Percentiles rank a stretch among this genome's conserved stretches.
phyloP scores from a whole-genome alignment of 2,329 filamentous ascomycete genomes.

The Epichloe festucae region DNA sequence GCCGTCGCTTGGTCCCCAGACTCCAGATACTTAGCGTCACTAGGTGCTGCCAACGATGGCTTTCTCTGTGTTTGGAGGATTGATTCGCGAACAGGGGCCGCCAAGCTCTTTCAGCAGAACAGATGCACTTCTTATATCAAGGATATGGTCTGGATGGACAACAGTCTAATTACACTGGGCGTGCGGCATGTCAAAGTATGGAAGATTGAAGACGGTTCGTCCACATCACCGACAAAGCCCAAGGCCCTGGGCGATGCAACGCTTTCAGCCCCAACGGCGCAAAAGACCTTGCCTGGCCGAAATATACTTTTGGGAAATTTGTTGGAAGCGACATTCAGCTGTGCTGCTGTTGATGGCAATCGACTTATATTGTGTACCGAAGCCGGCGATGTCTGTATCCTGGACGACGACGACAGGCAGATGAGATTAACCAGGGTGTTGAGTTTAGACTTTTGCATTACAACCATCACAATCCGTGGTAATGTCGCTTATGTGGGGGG shows the following conservation, averaged over 20 bases:
- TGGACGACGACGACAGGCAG: constrained; percentile 63
- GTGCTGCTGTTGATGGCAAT: constrained; percentile 58
- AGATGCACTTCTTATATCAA: constrained; percentile 81
- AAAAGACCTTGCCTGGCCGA: constrained; percentile 64
- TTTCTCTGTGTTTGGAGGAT: constrained; percentile 88
- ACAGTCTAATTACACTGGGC: constrained; percentile 70
- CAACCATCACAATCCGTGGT: constrained; percentile 50
- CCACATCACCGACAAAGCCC: constrained; percentile 50
- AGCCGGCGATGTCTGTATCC: constrained; percentile 74
- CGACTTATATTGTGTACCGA: constrained; percentile 79
- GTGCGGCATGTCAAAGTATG: constrained; percentile 89
- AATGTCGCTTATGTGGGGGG: constrained; percentile 59
- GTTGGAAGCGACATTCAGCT: constrained; percentile 74
- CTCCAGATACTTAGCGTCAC: constrained; percentile 72
- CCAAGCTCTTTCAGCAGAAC: constrained; percentile 71
- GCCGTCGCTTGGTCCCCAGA: constrained; percentile 84
- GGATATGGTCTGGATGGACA: constrained; percentile 84
- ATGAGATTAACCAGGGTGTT: constrained; percentile 58
- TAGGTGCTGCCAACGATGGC: constrained; percentile 83
- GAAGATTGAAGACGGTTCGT: constrained; percentile 58
- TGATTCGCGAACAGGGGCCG: constrained; percentile 67
- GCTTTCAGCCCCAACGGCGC: constrained; percentile 18
- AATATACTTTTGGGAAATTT: constrained; percentile 77
- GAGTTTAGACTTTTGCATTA: constrained; percentile 53
- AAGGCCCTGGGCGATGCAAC: constrained; percentile 35